Base-by-base conservation (phyloP, 129 eudicot species). In the Tanacetum coccineum region DNA sequence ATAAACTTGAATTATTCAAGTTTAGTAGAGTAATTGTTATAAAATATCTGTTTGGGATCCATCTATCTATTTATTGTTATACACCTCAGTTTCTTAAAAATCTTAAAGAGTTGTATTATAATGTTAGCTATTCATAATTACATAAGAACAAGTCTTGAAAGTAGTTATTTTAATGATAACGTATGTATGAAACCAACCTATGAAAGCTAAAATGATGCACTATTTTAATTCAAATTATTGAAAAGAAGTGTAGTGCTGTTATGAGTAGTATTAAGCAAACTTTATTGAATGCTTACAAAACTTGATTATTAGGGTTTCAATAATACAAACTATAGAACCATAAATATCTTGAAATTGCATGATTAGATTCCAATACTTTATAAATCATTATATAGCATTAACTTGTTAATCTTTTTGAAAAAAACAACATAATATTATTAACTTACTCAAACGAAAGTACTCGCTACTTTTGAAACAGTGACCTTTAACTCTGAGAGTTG, bases 281-380 rank as follows among this genome's bases (percentile, higher is more conserved):
- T 74, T 49, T 59, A 59, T 74, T 12, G 22, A 59, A 67, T 20
- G 47, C 10, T 28, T 59, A 68, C 79, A 67, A 51, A 75, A 51
- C 22, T 66, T 68, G 28, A 75, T 75, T 42, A 75, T 75, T 75
- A 67, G 21, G 9, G 57, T 54, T 68, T 25, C 70, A 60, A 75
- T 68, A 60, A 68, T 75, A 49, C 55, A 57, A 66, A n/a, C 12
- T 51, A 32, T 72, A 20, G 64, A 73, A 28, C 75, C 28, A 70
- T 9, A 15, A 15, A 17, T 48, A 70, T 22, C 6, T 20, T 15
- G 42, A 30, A 30, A 21, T 49, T 25, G 58, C 28, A 75, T 68
- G 0, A 40, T 51, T 62, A 56, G 59, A 62, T 66, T 58, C 53
- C 49, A 15, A 13, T 50, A 45, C 30, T 44, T 49, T 48, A 67